Conservation (phyloP, 1,284 basidiomycete species). For the Ceratobasidium sp. region DNA sequence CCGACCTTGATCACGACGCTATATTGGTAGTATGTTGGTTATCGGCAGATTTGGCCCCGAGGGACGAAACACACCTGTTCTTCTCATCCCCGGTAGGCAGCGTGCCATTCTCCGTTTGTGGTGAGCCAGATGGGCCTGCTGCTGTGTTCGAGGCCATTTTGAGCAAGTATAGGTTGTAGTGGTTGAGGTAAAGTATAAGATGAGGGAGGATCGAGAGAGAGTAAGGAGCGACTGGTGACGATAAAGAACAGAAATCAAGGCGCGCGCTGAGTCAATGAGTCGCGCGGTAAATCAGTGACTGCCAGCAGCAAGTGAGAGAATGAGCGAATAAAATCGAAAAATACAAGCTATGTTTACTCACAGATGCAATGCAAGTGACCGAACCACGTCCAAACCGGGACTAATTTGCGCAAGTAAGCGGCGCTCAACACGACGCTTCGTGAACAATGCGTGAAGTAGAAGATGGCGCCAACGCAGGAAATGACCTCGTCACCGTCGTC, state of each 20-base stretch:
- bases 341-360: background rate
- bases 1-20: conserved; percentile 98
- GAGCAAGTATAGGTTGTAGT: background rate
- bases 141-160: conserved; percentile 30
- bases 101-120: conserved; percentile 19
- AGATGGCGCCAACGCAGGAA: conserved; percentile 31
- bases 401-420: background rate
- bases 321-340: conserved; percentile 24
- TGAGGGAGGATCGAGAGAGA: conserved; percentile 10
- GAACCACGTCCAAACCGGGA: conserved; percentile 16
- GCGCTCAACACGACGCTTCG: conserved; percentile 19
- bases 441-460: conserved; percentile 31
- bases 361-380: conserved; percentile 12
- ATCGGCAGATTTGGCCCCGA: conserved; percentile 2
- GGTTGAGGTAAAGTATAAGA: background rate
- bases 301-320: background rate
- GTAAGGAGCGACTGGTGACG: conserved; percentile 38
- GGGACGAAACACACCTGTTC: conserved; percentile 43
- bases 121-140: conserved; percentile 13
- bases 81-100: conserved; percentile 44
- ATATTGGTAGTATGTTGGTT: conserved; percentile 41
- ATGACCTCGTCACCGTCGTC: conserved; percentile 37
- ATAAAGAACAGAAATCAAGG: conserved; percentile 27
- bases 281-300: conserved; percentile 38
- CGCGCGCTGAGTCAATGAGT: conserved; percentile 35